These are phyloP conservation scores for Dianthus caryophyllus DNA, from an alignment of 148 eudicot genomes.

Conservation along the genomic window DNA sequence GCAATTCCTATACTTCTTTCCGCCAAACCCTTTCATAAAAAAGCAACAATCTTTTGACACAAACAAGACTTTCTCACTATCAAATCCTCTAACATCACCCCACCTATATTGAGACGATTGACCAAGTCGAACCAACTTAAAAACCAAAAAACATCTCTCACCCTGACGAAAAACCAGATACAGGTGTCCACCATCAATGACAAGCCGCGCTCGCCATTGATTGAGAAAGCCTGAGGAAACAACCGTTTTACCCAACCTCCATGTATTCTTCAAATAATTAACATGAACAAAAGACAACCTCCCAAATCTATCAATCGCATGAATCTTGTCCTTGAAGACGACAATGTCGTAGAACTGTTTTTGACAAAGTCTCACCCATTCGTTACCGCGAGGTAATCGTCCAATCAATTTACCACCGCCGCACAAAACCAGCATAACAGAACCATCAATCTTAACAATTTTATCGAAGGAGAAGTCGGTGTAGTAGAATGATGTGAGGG, in stretches of 20 bases:
- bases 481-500: too few relatives aligned
- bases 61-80: neutral
- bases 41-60: too few relatives aligned
- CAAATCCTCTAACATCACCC: neutral
- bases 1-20: too few relatives aligned
- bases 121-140: neutral
- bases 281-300: neutral
- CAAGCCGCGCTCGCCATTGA: neutral
- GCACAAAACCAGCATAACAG: neutral
- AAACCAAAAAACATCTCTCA: neutral
- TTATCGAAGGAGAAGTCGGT: neutral
- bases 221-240: neutral
- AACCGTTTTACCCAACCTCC: neutral
- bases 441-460: neutral
- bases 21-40: too few relatives aligned
- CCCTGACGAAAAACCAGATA: neutral
- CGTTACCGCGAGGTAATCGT: neutral
- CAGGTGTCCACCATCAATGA: neutral
- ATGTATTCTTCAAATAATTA: too few relatives aligned
- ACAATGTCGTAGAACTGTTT: too few relatives aligned
- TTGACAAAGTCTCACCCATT: neutral
- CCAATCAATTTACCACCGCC: neutral
- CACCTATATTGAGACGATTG: neutral
- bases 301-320: neutral
- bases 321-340: neutral